Percentiles rank a stretch among this genome's conserved stretches.
Conservation (phyloP, 1,284 basidiomycete species). For the Ganoderma boninense region DNA sequence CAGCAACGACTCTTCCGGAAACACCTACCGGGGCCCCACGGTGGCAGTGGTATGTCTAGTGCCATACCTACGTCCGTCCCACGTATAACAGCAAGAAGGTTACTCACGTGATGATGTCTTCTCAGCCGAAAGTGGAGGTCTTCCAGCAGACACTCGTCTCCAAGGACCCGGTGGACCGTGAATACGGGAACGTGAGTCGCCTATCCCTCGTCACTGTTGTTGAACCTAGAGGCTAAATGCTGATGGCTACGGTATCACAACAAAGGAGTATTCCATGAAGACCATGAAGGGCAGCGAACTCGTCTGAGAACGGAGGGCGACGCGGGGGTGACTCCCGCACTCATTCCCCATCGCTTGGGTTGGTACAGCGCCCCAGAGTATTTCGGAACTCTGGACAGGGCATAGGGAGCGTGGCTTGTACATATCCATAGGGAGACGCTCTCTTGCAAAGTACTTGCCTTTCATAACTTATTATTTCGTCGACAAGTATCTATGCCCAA, state of each 20-base stretch:
- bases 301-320: neutral
- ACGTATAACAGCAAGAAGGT: too few species aligned
- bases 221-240: neutral
- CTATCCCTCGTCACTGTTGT: neutral
- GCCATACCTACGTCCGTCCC: neutral
- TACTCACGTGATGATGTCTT: neutral
- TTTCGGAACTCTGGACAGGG: neutral
- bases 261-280: neutral
- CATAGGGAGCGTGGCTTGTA: neutral
- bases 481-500: neutral
- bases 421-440: neutral
- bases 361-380: too few species aligned
- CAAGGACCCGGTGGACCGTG: neutral
- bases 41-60: neutral
- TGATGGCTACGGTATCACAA: neutral
- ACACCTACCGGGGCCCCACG: neutral
- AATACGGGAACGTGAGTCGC: neutral
- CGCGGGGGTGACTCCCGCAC: too few species aligned
- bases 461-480: too few species aligned
- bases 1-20: constrained; percentile 2
- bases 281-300: neutral
- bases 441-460: neutral
- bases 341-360: too few species aligned
- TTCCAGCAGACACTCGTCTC: neutral
- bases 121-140: neutral